Base-by-base conservation (phyloP, 768 basidiomycete genomes). In the Auriscalpium orientale region DNA sequence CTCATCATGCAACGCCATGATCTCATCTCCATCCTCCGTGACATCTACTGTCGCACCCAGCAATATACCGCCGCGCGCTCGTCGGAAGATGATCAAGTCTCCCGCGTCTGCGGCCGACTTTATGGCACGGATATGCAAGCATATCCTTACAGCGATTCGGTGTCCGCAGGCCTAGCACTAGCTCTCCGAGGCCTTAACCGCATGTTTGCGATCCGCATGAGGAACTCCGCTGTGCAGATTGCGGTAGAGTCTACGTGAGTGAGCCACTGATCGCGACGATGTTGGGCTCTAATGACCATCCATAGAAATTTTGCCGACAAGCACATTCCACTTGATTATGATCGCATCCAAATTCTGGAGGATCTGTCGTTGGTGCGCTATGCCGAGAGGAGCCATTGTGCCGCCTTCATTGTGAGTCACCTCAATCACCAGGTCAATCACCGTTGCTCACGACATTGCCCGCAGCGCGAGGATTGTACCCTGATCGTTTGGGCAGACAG, bases 401-500 rank as follows among this genome's bases (percentile, higher is more conserved):
- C 18, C 2, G 40, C 40, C 18, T 43, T 43, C 40, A 43, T 43
- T 4, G 40, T 43, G 40, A 43, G 40, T 43, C 15, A 4, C 18
- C 15, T 43, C 15, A 4, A 18, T 43, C 40, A 15, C 40, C 5
- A 43, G 3, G 15, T 13, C 40, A 18, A 18, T 18, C 40, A 43
- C 40, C 40, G 8, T 43, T 18, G 13, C 15, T 15, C 40, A 13
- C 13, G 40, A 15, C 40, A 2, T 15, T 7, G 15, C 37, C 16
- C 47, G 18, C 4, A 60, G 58, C 58, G 58, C 9, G n/a, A 22
- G 1, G 56, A 60, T 18, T 2, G 3, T 1, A 43, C 43, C 2
- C 45, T 60, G 1, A 45, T 54, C 8, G 21, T 60, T 10, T 60
- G 58, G 58, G 36, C 20, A 0, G 53, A 60, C n/a, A 1, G 18